These are phyloP conservation scores for Calonectria ilicicola DNA, from an alignment of 2,329 filamentous ascomycete species.

Conservation along the genomic window DNA sequence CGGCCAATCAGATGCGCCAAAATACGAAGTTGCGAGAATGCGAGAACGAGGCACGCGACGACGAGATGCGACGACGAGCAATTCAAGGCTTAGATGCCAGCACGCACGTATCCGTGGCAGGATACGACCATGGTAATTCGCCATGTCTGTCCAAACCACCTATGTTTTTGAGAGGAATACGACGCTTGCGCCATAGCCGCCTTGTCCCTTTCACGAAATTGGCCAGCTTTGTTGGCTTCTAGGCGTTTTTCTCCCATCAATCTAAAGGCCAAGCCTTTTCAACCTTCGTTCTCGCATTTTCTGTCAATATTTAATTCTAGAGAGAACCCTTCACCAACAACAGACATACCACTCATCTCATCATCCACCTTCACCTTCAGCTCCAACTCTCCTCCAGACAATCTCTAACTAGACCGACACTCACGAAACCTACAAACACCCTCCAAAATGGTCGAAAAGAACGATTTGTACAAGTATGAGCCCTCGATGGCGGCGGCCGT, in stretches of 20 bases:
- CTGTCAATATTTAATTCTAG: background rate
- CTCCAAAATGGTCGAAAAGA: background rate
- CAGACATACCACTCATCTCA: background rate
- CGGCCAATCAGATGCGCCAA: background rate
- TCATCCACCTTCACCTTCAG: background rate
- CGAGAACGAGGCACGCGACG: background rate
- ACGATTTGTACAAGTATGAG: background rate
- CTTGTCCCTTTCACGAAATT: background rate
- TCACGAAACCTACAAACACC: background rate
- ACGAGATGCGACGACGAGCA: background rate
- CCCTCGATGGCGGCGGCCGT: background rate
- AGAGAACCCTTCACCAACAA: too few species aligned
- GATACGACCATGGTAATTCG: background rate
- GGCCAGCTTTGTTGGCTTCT: background rate
- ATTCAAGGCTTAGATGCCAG: background rate
- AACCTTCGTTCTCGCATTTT: background rate
- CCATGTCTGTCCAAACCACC: background rate
- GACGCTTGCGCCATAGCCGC: background rate
- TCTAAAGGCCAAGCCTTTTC: too few species aligned
- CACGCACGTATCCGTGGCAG: background rate
- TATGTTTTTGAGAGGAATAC: background rate
- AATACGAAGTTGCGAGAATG: background rate
- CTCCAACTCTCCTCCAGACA: background rate
- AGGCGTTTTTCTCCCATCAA: background rate
- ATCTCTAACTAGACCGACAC: background rate